phyloP scores from a whole-genome alignment of 371 early-diverging fungal genomes.

The Rhizopus sp. region DNA sequence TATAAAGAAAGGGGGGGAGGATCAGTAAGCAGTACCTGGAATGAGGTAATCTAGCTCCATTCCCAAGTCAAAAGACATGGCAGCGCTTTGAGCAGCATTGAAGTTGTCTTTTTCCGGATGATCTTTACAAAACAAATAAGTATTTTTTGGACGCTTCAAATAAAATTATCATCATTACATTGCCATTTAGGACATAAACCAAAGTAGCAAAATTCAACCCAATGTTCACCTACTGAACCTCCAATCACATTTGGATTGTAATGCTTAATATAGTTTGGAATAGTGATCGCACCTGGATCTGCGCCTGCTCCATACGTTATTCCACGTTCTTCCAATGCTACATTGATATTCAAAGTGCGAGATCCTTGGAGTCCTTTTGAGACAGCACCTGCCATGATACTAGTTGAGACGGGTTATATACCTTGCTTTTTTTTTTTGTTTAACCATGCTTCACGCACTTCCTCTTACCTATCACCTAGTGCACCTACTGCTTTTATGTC shows the following conservation, averaged over 20 bases:
- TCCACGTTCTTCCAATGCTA: constrained; percentile 28
- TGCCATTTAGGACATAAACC: background rate
- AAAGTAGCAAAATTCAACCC: constrained; percentile 23
- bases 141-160: background rate
- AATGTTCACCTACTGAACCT: constrained; percentile 30
- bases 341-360: background rate
- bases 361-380: background rate
- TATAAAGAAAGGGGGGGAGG: no score
- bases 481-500: constrained; percentile 20
- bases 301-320: constrained; percentile 42
- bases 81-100: constrained; percentile 39
- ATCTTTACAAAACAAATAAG: constrained; percentile 11
- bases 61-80: constrained; percentile 27
- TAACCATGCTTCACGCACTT: no score
- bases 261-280: constrained; percentile 34
- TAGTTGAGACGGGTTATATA: background rate
- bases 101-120: constrained; percentile 18
- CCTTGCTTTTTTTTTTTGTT: background rate
- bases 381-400: constrained; percentile 35
- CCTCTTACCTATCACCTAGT: constrained; percentile 16
- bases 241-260: constrained; percentile 31
- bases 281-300: constrained; percentile 32
- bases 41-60: constrained; percentile 30
- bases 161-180: background rate
- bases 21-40: background rate